Conservation (phyloP, 495 filamentous ascomycete genomes). For the Penicillium waksmanii region DNA sequence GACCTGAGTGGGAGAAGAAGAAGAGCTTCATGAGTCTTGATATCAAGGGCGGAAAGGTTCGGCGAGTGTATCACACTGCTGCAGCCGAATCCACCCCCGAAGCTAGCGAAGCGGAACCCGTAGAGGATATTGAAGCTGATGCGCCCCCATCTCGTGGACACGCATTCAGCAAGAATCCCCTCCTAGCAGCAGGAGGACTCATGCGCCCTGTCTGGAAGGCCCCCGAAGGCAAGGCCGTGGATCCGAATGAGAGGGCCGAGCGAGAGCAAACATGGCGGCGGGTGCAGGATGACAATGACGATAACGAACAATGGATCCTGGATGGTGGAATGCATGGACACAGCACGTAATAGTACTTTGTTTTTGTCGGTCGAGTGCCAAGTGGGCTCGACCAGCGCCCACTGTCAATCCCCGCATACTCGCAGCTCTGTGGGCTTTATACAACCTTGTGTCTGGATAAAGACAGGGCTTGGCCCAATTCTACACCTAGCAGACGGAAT, state of each 20-base stretch:
- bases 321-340: slow-evolving; percentile 78
- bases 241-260: slow-evolving; percentile 43
- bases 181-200: slow-evolving; percentile 69
- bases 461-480: neutral
- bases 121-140: slow-evolving; percentile 34
- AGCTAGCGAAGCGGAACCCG: slow-evolving; percentile 42
- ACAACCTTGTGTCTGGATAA: neutral
- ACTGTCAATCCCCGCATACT: too few species aligned
- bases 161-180: slow-evolving; percentile 81
- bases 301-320: slow-evolving; percentile 91
- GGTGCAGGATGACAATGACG: slow-evolving; percentile 87
- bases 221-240: slow-evolving; percentile 49
- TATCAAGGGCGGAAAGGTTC: slow-evolving; percentile 73
- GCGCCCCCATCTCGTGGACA: slow-evolving; percentile 42
- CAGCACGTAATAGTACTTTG: slow-evolving; percentile 13
- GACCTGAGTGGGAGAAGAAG: slow-evolving; percentile 93
- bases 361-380: neutral
- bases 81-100: slow-evolving; percentile 31
- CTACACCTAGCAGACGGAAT: neutral
- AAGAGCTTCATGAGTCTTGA: slow-evolving; percentile 86
- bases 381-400: neutral
- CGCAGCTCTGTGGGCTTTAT: neutral
- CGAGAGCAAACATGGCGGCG: slow-evolving; percentile 72
- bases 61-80: slow-evolving; percentile 67
- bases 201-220: slow-evolving; percentile 77